Evolutionary conservation across 352 stramenopile genomes (phyloP), one percentile per base, ranked within the genome.

Genomic region (Phytophthora tubulina): DNA sequence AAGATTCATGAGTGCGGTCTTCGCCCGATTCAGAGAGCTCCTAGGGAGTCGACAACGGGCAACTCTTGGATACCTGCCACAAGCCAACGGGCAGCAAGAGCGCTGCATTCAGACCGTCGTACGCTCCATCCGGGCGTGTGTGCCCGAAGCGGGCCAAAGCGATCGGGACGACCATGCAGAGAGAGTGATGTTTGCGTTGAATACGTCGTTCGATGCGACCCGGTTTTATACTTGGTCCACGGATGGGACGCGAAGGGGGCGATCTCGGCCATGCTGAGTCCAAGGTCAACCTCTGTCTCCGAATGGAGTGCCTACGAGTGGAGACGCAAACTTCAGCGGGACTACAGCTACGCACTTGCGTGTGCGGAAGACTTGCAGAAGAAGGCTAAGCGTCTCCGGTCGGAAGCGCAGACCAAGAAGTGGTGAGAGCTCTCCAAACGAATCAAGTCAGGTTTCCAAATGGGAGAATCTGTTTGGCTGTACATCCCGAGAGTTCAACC

Each of bases 351-450:
- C 21, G 1, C 21, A 21, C 21, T 21, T 21, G 21, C 57, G 62
- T 56, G 41, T 27, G 61, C 61, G 2, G 15, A 54, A 13, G 61
- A 61, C 13, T 17, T 69, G 15, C 61, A 69, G 14, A 54, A 54
- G 41, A 50, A 54, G 13, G 61, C 50, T 3, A 62, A 69, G 15
- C 41, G 8, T 4, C 4, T 4, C 2, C 51, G 21, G 61, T 69
- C 51, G 11, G 41, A 6, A 10, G 39, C 13, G 6, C 51, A 60
- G n/a, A 68, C 48, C 11, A 27, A 35, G n/a, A 68, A 61, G 39
- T 60, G 60, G 21, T 21, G 0, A 21, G 21, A 21, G 21, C 21
- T 21, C 21, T 21, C 21, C 21, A 21, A 21, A 21, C 21, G 0
- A 21, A 21, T 1, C 21, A 21, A 21, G 21, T 21, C 21, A 21